Conservation (phyloP, 768 basidiomycete genomes). For the Suillus bovinus region DNA sequence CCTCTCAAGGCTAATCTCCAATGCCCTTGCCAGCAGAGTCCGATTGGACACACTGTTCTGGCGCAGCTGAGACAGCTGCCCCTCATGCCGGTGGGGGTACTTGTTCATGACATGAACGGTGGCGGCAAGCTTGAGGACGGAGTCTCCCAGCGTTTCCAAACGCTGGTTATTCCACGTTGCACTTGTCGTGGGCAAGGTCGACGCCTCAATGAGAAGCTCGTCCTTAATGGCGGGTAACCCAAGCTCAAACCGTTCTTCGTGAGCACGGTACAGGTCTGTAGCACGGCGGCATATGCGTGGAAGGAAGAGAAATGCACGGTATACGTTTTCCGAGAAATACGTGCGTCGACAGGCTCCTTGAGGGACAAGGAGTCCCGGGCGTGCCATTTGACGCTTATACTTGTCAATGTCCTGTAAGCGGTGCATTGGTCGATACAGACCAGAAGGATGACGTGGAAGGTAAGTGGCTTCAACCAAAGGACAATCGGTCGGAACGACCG, state of each 20-base stretch:
- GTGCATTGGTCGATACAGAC: slow-evolving; percentile 37
- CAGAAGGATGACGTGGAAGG: slow-evolving; percentile 43
- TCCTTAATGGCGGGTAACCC: slow-evolving; percentile 60
- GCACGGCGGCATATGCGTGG: slow-evolving; percentile 69
- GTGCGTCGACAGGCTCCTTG: slow-evolving; percentile 53
- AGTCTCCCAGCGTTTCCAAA: slow-evolving; percentile 85
- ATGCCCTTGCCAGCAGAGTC: slow-evolving; percentile 66
- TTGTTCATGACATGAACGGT: slow-evolving; percentile 78
- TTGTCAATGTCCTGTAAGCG: slow-evolving; percentile 29
- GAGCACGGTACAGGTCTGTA: slow-evolving; percentile 63
- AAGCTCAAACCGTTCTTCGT: slow-evolving; percentile 50
- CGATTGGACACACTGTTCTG: slow-evolving; percentile 68
- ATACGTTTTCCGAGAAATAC: slow-evolving; percentile 51
- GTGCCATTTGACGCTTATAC: slow-evolving; percentile 23
- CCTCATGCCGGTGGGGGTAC: slow-evolving; percentile 79
- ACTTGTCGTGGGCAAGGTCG: slow-evolving; percentile 67
- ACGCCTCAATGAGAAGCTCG: slow-evolving; percentile 65
- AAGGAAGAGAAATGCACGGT: slow-evolving; percentile 53
- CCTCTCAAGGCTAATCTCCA: slow-evolving; percentile 58
- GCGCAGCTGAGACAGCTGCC: slow-evolving; percentile 70
- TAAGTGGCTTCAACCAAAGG: slow-evolving; percentile 58
- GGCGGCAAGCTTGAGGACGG: slow-evolving; percentile 73
- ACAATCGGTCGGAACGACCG: slow-evolving; percentile 53
- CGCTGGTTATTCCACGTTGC: slow-evolving; percentile 80
- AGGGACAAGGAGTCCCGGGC: slow-evolving; percentile 39